Conservation (phyloP, 169 alveolate species). For the Eimeria necatrix region DNA sequence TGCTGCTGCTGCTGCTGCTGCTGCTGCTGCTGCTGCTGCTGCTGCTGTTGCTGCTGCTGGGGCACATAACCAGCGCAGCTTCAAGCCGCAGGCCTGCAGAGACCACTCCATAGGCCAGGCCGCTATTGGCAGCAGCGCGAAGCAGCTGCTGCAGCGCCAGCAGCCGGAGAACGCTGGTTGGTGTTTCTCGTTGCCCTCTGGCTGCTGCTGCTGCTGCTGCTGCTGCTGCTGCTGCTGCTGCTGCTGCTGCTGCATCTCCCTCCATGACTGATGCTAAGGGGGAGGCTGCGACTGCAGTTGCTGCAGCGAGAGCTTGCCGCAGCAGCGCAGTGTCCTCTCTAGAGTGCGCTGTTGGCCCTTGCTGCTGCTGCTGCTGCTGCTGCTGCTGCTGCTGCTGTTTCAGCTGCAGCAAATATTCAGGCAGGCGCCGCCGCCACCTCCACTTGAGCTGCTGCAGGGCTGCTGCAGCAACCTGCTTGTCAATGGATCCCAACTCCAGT, state of each 20-base stretch:
- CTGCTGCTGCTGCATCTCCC: conserved; percentile 25
- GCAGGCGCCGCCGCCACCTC: conserved; percentile 49
- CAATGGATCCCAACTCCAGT: background rate
- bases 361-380: conserved; percentile 46
- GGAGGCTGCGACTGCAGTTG: background rate
- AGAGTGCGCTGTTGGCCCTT: background rate
- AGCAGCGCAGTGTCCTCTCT: background rate
- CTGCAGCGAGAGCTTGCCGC: conserved; percentile 15
- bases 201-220: conserved; percentile 29
- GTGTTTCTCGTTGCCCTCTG: background rate
- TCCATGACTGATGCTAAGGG: background rate
- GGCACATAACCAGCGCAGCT: background rate
- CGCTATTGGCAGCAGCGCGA: conserved; percentile 19
- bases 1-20: background rate
- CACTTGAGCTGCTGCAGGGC: conserved; percentile 14
- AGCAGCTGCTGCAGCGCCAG: conserved; percentile 54
- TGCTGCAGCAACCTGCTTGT: background rate
- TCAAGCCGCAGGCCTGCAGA: conserved; percentile 38
- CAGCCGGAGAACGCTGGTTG: background rate
- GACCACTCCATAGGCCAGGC: background rate
- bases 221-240: conserved; percentile 26
- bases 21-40: conserved; percentile 53
- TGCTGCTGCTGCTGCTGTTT: background rate
- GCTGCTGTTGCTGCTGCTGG: conserved; percentile 22
- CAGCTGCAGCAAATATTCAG: background rate